Evolutionary conservation across 345 rosid species (phyloP).

Genomic region (Viola odorata): DNA sequence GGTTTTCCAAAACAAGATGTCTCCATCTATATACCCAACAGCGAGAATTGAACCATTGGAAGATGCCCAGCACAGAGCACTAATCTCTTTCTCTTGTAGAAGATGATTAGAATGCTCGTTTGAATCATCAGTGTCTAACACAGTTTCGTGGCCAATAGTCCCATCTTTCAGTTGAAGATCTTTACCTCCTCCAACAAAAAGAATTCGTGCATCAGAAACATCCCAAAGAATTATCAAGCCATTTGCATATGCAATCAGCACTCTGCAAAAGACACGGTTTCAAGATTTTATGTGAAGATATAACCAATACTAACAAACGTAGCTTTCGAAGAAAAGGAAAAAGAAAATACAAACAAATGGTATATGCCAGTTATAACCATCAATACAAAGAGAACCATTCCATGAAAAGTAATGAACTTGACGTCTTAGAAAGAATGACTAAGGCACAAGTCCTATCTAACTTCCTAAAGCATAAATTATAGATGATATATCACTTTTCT

Average conservation of each 20-base stretch:
- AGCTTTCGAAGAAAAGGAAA: no score
- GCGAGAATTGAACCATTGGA: constrained; percentile 74
- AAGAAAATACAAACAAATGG: not conserved
- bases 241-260: constrained; percentile 67
- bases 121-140: constrained; percentile 23
- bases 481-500: not conserved
- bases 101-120: constrained; percentile 31
- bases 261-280: constrained; percentile 40
- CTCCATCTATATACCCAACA: constrained; percentile 88
- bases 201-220: constrained; percentile 53
- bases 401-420: not conserved
- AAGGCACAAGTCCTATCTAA: not conserved
- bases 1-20: constrained; percentile 71
- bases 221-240: constrained; percentile 87
- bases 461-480: not conserved
- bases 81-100: constrained; percentile 65
- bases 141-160: constrained; percentile 30
- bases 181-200: constrained; percentile 56
- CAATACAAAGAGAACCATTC: not conserved
- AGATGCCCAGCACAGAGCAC: constrained; percentile 86
- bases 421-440: not conserved
- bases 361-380: not conserved
- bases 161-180: constrained; percentile 54
- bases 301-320: not conserved
- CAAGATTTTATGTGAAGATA: not conserved